Percentiles rank a stretch among this genome's conserved stretches.
phyloP scores from a whole-genome alignment of 2,329 filamentous ascomycete species.

The Clonostachys solani region DNA sequence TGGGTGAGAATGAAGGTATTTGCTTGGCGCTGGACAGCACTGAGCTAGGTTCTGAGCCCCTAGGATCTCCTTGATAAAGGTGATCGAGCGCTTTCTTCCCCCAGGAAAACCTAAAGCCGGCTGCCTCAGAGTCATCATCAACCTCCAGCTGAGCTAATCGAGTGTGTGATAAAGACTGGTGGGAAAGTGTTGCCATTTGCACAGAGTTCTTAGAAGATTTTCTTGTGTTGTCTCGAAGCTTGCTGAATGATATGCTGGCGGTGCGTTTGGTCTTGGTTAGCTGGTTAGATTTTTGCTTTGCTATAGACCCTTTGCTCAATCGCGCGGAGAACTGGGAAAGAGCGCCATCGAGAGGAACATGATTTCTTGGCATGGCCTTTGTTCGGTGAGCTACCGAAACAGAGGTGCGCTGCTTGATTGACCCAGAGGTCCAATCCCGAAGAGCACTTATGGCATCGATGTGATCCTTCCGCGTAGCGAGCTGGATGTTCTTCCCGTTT shows the following conservation, averaged over 20 bases:
- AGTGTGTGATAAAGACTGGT: not conserved
- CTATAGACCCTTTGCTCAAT: conserved; percentile 9
- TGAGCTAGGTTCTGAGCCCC: not conserved
- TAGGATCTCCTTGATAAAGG: not conserved
- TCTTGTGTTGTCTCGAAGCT: too few species aligned
- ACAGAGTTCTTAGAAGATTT: too few species aligned
- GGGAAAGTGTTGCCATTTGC: too few species aligned
- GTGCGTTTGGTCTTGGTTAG: too few species aligned
- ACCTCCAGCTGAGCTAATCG: conserved; percentile 55
- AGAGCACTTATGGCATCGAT: conserved; percentile 50
- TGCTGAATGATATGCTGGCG: too few species aligned
- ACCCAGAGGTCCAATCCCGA: conserved; percentile 50
- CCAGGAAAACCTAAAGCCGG: conserved; percentile 36
- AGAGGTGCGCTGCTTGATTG: conserved; percentile 35
- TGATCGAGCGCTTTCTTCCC: conserved; percentile 37
- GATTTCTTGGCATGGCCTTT: too few species aligned
- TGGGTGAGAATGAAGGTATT: too few species aligned
- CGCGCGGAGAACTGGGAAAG: conserved; percentile 5
- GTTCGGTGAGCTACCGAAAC: conserved; percentile 15
- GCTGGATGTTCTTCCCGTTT: conserved; percentile 48
- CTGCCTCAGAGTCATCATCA: conserved; percentile 25
- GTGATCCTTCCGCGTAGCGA: conserved; percentile 59
- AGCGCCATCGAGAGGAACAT: too few species aligned
- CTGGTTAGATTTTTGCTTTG: too few species aligned
- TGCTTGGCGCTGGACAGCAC: not conserved